Percentiles rank a stretch among this genome's conserved stretches.
phyloP scores from a whole-genome alignment of 192 early-diverging fungal species.

The Chytriomyces hyalinus region DNA sequence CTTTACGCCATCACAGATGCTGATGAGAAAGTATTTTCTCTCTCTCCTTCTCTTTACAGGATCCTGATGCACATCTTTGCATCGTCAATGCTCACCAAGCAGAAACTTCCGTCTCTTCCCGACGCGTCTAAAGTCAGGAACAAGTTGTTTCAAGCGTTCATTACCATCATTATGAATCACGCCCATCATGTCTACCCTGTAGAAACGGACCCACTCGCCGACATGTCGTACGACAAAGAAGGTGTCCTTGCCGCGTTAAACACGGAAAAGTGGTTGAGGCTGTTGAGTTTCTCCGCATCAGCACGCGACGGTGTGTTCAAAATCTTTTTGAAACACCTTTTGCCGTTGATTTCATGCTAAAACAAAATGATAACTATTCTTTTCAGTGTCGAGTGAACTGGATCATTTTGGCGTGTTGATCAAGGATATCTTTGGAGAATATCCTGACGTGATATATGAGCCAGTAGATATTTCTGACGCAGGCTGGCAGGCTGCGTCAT shows the following conservation, averaged over 20 bases:
- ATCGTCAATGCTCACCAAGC: conserved; percentile 27
- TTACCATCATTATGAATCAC: conserved; percentile 5
- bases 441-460: conserved; percentile 8
- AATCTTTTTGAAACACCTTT: neutral
- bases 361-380: conserved; percentile 4
- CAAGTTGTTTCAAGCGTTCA: conserved; percentile 20
- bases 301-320: neutral
- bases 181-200: neutral
- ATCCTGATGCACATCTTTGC: conserved; percentile 27
- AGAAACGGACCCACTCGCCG: neutral
- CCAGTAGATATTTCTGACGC: no score
- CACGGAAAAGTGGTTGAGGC: conserved; percentile 15
- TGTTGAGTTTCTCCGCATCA: neutral
- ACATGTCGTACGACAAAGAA: neutral
- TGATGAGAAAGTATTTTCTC: neutral
- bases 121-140: conserved; percentile 14
- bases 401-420: conserved; percentile 7
- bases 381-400: conserved; percentile 2
- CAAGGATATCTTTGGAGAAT: conserved; percentile 25
- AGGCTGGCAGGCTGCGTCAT: no score
- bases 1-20: neutral
- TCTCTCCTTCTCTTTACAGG: neutral
- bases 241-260: neutral
- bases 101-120: conserved; percentile 24
- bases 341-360: neutral